Percentiles rank a stretch among this genome's conserved stretches.
Conservation (phyloP, 331 rosid species). For the Cucumis variabilis region DNA sequence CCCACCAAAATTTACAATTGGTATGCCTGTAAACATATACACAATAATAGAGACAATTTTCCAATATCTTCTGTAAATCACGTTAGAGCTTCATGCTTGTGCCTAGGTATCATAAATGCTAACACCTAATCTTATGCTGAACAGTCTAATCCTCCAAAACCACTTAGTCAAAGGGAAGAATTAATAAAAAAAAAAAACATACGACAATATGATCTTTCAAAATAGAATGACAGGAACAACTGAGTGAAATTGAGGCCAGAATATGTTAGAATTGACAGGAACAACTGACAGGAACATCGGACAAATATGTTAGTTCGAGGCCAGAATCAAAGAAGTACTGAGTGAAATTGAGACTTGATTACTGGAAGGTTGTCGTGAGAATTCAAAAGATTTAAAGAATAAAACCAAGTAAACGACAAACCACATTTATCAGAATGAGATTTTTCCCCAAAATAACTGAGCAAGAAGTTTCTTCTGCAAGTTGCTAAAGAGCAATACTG, state of each 20-base stretch:
- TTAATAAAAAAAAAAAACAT: neutral
- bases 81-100: neutral
- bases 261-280: too few species aligned
- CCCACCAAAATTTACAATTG: neutral
- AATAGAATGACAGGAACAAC: neutral
- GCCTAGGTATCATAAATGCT: neutral
- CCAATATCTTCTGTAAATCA: neutral
- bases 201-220: neutral
- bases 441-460: constrained; percentile 80
- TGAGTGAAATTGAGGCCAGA: too few species aligned
- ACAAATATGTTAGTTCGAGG: neutral
- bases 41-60: neutral
- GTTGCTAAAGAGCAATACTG: constrained; percentile 73
- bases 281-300: neutral
- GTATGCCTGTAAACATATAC: neutral
- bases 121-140: neutral
- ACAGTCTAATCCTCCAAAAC: neutral
- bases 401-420: constrained; percentile 48
- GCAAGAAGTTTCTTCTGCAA: constrained; percentile 89
- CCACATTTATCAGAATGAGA: constrained; percentile 73
- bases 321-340: neutral
- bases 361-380: neutral
- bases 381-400: constrained; percentile 9
- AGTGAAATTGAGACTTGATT: constrained; percentile 13
- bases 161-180: neutral